Base-by-base conservation (phyloP, 1,139 yeast genomes). In the Suhomyces taliae region DNA sequence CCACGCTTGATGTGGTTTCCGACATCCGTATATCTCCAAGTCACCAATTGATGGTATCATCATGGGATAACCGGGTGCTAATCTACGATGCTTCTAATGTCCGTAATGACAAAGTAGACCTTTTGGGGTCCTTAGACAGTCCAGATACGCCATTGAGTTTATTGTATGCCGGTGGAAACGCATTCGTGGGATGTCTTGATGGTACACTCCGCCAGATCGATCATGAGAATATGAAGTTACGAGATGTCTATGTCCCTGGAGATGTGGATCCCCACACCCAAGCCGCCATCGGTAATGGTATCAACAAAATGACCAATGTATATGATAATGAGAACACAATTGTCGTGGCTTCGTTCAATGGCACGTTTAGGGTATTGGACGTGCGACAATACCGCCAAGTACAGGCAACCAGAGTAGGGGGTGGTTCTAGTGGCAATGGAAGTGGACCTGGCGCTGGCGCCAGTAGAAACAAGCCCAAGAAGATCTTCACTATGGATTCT, bases 401-500 rank as follows among this genome's bases (percentile, higher is more conserved):
- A 12, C 47, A 44, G 8, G 37, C 43, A 14, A 48, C 47, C 6
- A 40, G 15, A 26, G 49, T 37, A 7, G 43, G 48, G 6, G 15
- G 37, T 14, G 29, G 40, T 29, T 9, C 32, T 29, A 29, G 9
- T 2, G 40, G 36, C 26, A 27, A 15, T 33, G 19, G 24, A 15
- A 14, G 12, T 10, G 27, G 32, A 26, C 6, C 33, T 26, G 40
- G 35, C 15, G 38, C 36, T 7, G 27, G 41, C 47, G n/a, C 40
- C 37, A 29, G 37, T 29, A 4, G n/a, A 9, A 29, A 29, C 32
- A 29, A n/a, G 24, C 45, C 47, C 27, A 29, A 74, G 9, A 89
- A 88, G 60, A 81, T 87, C 10, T 78, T 83, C 51, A 74, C 83
- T 6, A 78, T 88, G 83, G 95, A 87, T 57, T 64, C 79, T 1